Percentiles rank a stretch among this genome's conserved stretches.
Conservation (phyloP, 2,329 filamentous ascomycete species). For the Monilinia vaccinii-corymbosi region DNA sequence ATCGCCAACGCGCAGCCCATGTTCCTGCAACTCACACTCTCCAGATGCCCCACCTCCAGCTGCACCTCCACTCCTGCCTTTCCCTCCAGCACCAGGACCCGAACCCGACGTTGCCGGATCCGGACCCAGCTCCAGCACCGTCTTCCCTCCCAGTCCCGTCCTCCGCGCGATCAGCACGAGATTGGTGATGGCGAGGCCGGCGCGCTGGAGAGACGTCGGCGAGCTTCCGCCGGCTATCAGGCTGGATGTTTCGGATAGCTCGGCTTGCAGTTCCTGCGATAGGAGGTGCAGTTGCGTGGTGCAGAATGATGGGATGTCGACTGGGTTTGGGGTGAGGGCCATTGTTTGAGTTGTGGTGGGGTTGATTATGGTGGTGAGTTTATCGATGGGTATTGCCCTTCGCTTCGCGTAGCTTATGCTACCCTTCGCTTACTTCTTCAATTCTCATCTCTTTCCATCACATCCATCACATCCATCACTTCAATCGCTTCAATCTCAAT, state of each 20-base stretch:
- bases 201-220: slow-evolving; percentile 60
- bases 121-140: slow-evolving; percentile 68
- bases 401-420: too few relatives aligned
- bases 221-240: slow-evolving; percentile 59
- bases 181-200: slow-evolving; percentile 71
- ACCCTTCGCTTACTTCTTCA: too few relatives aligned
- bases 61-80: slow-evolving; percentile 1
- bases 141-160: slow-evolving; percentile 86
- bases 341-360: not conserved
- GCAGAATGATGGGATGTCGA: slow-evolving; percentile 62
- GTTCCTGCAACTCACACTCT: slow-evolving; percentile 54
- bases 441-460: too few relatives aligned
- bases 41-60: slow-evolving; percentile 35
- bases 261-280: slow-evolving; percentile 60
- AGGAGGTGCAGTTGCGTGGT: slow-evolving; percentile 62
- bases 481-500: too few relatives aligned
- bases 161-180: slow-evolving; percentile 65
- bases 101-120: slow-evolving; percentile 53
- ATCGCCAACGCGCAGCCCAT: slow-evolving; percentile 68
- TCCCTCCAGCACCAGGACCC: not conserved
- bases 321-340: slow-evolving; percentile 31
- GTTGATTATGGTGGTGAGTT: not conserved
- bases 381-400: not conserved
- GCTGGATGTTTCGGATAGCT: slow-evolving; percentile 59
- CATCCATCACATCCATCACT: too few relatives aligned